Base-by-base conservation (phyloP, 2,329 filamentous ascomycete species). In the Orbilia ellipsospora region DNA sequence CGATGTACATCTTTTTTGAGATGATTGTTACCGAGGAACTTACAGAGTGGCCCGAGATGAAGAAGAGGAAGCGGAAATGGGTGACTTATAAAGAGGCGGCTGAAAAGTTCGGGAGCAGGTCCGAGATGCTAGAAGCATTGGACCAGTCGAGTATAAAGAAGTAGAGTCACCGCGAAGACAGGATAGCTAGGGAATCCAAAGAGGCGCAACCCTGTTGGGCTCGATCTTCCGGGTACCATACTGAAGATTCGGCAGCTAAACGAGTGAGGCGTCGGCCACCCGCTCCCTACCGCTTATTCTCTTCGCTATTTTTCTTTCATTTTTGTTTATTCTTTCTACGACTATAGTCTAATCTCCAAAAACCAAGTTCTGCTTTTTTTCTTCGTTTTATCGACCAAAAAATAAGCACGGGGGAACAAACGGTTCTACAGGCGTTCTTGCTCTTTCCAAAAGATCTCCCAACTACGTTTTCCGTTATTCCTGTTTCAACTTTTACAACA, bases 11-110 rank as follows among this genome's bases (percentile, higher is more conserved):
- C 82, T 89, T 63, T 94, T 95, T 89, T 83, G 92, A 98, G 83
- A 94, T 90, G 77, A 91, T 88, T n/a, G 95, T 99, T 77, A 88
- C 91, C 77, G 90, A 90, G 80, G 92, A 97, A 84, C 91, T 95
- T 82, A 85, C 86, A 15, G 89, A 94, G 72, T 99, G 95, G 95
- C 95, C 95, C 0, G 95, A 99, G 85, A 91, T 88, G 85, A 89
- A 96, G 83, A 98, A 97, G 86, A 88, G 95, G 80, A 90, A 90
- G 82, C 89, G 95, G 75, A 88, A 91, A 82, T 99, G 95, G 95
- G 93, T 97, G 82, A 90, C 89, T 61, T 97, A 92, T 82, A 84
- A 87, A 60, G 89, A 96, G 82, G 95, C 95, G n/a, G 88, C 88
- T 78, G 89, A 92, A 78, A 89, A 90, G 57, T 85, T 99, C 80